phyloP scores from a whole-genome alignment of 2,329 filamentous ascomycete species.

The Beauveria varroae region DNA sequence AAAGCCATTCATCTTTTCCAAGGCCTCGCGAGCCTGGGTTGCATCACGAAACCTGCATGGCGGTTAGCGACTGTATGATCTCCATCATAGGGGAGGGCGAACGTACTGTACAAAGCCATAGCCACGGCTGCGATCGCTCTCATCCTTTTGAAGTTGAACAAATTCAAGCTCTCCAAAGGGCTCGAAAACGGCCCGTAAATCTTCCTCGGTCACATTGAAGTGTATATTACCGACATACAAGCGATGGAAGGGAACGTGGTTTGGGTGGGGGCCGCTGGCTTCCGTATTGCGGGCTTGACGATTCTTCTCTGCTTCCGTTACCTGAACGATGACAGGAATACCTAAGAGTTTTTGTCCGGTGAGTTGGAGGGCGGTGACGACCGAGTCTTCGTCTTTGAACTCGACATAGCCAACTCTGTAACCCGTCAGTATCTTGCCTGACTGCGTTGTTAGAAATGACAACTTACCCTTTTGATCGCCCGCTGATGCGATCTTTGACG shows the following conservation, averaged over 20 bases:
- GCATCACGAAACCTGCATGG: constrained; percentile 73
- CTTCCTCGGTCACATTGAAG: constrained; percentile 96
- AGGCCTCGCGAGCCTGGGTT: constrained; percentile 81
- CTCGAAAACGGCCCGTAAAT: constrained; percentile 93
- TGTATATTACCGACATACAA: constrained; percentile 99
- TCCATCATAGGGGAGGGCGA: neutral
- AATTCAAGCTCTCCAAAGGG: constrained; percentile 97
- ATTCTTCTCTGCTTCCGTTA: constrained; percentile 99
- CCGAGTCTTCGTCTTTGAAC: constrained; percentile 93
- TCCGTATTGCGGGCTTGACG: constrained; percentile 85
- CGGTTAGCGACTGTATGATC: constrained; percentile 25
- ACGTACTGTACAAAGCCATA: constrained; percentile 94
- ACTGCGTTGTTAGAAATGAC: constrained; percentile 4
- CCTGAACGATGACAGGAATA: constrained; percentile 96
- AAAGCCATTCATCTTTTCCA: constrained; percentile 99
- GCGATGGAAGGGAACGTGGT: constrained; percentile 90
- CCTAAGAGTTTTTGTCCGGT: constrained; percentile 97
- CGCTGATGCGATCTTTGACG: constrained; percentile 94
- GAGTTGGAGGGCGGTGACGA: constrained; percentile 88
- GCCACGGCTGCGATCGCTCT: constrained; percentile 79
- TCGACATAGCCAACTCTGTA: constrained; percentile 95
- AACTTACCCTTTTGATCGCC: constrained; percentile 89
- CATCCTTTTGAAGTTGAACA: constrained; percentile 95
- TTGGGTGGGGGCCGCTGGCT: constrained; percentile 58
- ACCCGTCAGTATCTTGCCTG: constrained; percentile 27